Evolutionary conservation across 306 rosid genomes (phyloP).

Genomic region (Castanospermum australe): DNA sequence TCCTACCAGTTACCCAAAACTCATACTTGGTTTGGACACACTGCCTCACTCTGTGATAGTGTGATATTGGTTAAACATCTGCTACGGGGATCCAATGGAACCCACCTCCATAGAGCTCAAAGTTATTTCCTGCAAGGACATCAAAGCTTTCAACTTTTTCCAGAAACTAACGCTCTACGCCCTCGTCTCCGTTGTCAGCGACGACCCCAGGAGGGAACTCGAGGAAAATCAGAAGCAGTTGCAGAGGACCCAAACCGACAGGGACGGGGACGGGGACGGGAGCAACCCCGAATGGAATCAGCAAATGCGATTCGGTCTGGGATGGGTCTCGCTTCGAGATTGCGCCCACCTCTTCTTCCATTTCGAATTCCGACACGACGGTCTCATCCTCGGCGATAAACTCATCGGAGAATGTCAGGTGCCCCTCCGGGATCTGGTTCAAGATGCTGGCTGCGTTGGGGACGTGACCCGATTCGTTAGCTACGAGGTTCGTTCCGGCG

Average conservation of each 20-base stretch:
- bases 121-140: slow-evolving; percentile 44
- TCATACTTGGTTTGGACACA: neutral
- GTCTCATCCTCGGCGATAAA: slow-evolving; percentile 41
- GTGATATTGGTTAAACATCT: neutral
- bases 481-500: slow-evolving; percentile 50
- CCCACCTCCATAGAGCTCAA: slow-evolving; percentile 39
- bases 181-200: slow-evolving; percentile 32
- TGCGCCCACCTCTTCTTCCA: slow-evolving; percentile 26
- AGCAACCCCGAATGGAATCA: slow-evolving; percentile 52
- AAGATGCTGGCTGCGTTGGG: neutral
- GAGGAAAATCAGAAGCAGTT: slow-evolving; percentile 16
- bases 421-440: slow-evolving; percentile 33
- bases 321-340: slow-evolving; percentile 13
- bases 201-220: slow-evolving; percentile 23
- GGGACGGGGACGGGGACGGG: slow-evolving; percentile 11
- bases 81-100: slow-evolving; percentile 20
- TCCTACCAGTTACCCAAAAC: neutral
- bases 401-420: slow-evolving; percentile 48
- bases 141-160: slow-evolving; percentile 57
- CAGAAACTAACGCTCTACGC: slow-evolving; percentile 63
- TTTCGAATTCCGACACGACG: slow-evolving; percentile 51
- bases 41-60: too few species aligned
- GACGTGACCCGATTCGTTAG: slow-evolving; percentile 28
- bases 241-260: slow-evolving; percentile 32
- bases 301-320: slow-evolving; percentile 26